Evolutionary conservation across 2,329 filamentous ascomycete genomes (phyloP).

Genomic region (Onygenales sp.): DNA sequence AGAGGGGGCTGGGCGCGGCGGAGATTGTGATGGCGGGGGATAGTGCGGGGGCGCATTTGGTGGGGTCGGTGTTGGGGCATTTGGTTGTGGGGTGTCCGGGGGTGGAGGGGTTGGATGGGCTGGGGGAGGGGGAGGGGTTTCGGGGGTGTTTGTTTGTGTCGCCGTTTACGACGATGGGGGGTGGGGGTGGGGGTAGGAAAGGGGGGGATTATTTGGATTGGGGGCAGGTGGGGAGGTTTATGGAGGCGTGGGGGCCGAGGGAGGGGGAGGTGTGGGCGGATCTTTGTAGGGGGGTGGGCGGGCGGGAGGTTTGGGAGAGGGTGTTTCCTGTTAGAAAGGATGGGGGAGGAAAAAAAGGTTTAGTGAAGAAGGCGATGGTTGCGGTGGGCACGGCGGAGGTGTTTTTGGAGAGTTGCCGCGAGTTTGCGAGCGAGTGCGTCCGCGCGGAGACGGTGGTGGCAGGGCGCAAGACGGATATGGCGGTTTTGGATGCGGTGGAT

Average conservation of each 20-base stretch:
- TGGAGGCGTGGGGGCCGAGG: background rate
- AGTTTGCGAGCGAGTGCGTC: background rate
- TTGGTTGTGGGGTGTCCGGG: background rate
- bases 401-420: background rate
- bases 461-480: background rate
- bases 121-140: no score
- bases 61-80: background rate
- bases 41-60: background rate
- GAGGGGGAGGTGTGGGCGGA: background rate
- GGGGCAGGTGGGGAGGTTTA: background rate
- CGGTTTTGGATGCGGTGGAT: background rate
- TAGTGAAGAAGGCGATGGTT: conserved; percentile 1
- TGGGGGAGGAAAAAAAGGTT: background rate
- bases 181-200: background rate
- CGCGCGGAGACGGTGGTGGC: background rate
- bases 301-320: background rate
- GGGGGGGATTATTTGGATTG: background rate
- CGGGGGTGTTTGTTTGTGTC: background rate
- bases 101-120: no score
- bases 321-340: background rate
- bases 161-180: background rate
- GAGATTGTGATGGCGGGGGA: background rate
- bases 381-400: background rate
- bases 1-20: background rate
- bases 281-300: background rate